Conservation (phyloP, 108 stramenopile genomes). For the Heterococcus sp. region DNA sequence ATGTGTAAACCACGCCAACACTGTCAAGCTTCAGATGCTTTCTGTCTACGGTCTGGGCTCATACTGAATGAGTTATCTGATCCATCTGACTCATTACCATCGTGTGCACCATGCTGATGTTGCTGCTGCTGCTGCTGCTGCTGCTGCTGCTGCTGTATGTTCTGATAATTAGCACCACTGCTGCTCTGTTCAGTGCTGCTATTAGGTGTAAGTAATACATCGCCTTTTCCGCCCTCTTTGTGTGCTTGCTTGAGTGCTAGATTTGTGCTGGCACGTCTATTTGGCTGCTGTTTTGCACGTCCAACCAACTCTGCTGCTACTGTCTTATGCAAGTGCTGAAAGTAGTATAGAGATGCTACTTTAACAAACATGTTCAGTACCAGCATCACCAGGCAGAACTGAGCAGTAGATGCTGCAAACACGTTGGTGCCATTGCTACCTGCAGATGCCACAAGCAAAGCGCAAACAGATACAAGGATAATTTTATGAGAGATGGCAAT, state of each 20-base stretch:
- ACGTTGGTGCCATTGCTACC: slow-evolving; percentile 8
- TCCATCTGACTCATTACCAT: background rate
- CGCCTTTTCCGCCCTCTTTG: background rate
- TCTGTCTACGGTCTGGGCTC: no score
- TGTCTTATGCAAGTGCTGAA: slow-evolving; percentile 8
- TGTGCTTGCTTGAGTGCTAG: background rate
- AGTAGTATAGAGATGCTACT: background rate
- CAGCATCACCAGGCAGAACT: slow-evolving; percentile 31
- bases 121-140: background rate
- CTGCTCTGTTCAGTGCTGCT: background rate
- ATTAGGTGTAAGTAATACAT: background rate
- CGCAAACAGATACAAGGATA: no score
- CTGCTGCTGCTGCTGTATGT: background rate
- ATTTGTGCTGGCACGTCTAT: background rate
- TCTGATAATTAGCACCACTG: background rate
- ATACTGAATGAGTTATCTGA: no score
- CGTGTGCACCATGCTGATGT: background rate
- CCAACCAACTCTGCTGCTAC: slow-evolving; percentile 2
- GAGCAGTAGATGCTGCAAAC: slow-evolving; percentile 17
- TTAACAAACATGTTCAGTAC: slow-evolving; percentile 33
- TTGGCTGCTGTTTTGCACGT: background rate
- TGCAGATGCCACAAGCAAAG: no score
- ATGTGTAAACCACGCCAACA: no score
- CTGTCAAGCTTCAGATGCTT: no score
- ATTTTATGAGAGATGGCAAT: no score